A percentile compares a stretch with the other conserved stretches of the same genome.
Conservation (phyloP, 2,329 filamentous ascomycete species). For the Mycosphaerella arachidis region DNA sequence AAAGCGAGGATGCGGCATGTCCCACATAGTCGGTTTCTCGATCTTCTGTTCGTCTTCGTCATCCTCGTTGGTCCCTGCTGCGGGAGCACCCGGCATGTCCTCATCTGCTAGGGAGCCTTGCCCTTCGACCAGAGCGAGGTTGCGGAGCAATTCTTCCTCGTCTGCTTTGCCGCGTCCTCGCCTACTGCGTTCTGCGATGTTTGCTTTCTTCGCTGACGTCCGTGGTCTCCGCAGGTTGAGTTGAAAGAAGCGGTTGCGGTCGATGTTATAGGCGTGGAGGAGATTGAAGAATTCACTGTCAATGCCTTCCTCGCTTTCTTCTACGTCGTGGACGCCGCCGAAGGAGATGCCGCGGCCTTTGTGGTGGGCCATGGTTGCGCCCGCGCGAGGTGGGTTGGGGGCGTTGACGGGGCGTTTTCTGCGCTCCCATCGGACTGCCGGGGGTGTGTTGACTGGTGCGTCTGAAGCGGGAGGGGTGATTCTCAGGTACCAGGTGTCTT, state of each 20-base stretch:
- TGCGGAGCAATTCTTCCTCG: conserved; percentile 82
- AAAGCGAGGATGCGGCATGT: conserved; percentile 85
- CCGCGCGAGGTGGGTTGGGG: conserved; percentile 76
- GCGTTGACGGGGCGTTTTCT: conserved; percentile 88
- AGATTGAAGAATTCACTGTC: conserved; percentile 97
- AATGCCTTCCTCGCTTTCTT: conserved; percentile 65
- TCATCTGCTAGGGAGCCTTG: conserved; percentile 58
- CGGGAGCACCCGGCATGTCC: conserved; percentile 33
- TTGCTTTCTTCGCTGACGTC: conserved; percentile 46
- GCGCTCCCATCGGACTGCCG: conserved; percentile 81
- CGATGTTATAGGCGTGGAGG: conserved; percentile 88
- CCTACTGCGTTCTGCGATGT: conserved; percentile 50
- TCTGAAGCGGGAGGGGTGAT: conserved; percentile 69
- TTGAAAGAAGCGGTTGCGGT: conserved; percentile 91
- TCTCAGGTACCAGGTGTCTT: conserved; percentile 90
- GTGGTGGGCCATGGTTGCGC: conserved; percentile 90
- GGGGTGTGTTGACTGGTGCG: conserved; percentile 59
- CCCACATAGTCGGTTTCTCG: conserved; percentile 60
- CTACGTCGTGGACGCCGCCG: conserved; percentile 71
- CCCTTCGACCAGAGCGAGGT: conserved; percentile 78
- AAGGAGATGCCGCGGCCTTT: conserved; percentile 90
- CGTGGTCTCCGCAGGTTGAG: conserved; percentile 71
- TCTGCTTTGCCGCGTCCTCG: conserved; percentile 79
- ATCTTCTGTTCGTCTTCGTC: conserved; percentile 52
- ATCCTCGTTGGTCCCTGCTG: conserved; percentile 37